These are phyloP conservation scores for Hygrocybe punicea DNA, from an alignment of 768 basidiomycete genomes.

Conservation along the genomic window DNA sequence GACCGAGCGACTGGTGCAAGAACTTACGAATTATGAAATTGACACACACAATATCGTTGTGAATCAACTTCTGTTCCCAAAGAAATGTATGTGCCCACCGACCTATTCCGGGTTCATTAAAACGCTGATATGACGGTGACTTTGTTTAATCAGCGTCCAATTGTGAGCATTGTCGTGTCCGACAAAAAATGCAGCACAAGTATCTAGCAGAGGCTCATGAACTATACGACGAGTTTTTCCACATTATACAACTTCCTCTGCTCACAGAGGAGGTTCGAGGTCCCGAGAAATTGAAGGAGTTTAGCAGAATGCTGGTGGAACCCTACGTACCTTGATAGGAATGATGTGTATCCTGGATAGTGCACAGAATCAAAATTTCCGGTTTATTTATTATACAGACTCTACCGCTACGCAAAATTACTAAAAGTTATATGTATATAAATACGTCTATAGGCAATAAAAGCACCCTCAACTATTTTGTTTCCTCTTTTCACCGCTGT, in stretches of 20 bases:
- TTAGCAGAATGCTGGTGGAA: slow-evolving; percentile 86
- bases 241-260: slow-evolving; percentile 88
- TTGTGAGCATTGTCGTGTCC: slow-evolving; percentile 92
- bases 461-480: neutral
- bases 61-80: slow-evolving; percentile 94
- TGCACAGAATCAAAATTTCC: no score
- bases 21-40: slow-evolving; percentile 89
- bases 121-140: slow-evolving; percentile 5
- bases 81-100: slow-evolving; percentile 56
- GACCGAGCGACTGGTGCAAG: slow-evolving; percentile 96
- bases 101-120: neutral
- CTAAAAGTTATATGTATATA: neutral
- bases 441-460: neutral
- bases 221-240: slow-evolving; percentile 97
- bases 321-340: slow-evolving; percentile 59
- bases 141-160: slow-evolving; percentile 60
- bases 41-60: slow-evolving; percentile 99
- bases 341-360: slow-evolving; percentile 23
- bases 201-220: slow-evolving; percentile 96
- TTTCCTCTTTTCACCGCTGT: neutral
- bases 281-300: slow-evolving; percentile 87
- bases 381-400: no score
- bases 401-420: neutral
- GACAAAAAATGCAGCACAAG: slow-evolving; percentile 98
- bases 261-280: slow-evolving; percentile 97